Evolutionary conservation across 768 basidiomycete genomes (phyloP), one percentile per base, ranked within the genome.

Genomic region (Lactarius deliciosus): DNA sequence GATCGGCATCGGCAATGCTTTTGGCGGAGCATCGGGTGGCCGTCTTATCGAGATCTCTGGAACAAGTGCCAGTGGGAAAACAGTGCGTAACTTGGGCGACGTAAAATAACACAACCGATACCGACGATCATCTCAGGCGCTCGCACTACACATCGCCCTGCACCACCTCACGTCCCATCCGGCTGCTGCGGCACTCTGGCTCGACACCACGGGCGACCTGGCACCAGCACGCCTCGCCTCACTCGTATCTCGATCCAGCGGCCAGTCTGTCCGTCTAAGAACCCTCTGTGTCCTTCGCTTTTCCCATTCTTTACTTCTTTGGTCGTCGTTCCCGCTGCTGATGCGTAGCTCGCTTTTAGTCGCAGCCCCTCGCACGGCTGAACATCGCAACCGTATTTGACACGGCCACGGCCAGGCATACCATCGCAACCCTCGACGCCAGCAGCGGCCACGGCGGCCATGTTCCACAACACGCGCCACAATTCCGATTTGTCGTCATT

Each of bases 181-280:
- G 22, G 70, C 79, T n/a, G 74, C 79, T 2, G 78, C 73, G 59
- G 84, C 80, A 1, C 72, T 85, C 6, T 93, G 91, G 91, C 81
- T 93, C 56, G 91, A 93, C 71, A 88, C 87, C 11, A 81, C 81
- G 0, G 89, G 90, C 1, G 85, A 85, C 67, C 90, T 92, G 73
- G 82, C 87, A 43, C 77, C 78, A 0, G 82, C 84, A 28, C 78
- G 79, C 45, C 81, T 85, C 2, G 67, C 75, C 3, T 71, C 76
- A 20, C 67, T 85, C 34, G 66, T 74, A 63, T 70, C 70, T 16
- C 50, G 56, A 25, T 45, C 59, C 70, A 73, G 57, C 68, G 70
- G 41, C 59, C 69, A 64, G 70, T 68, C 75, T 69, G 69, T 72
- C 74, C 54, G 58, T 69, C 28, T n/a, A 32, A 47, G 18, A 60